phyloP scores from a whole-genome alignment of 805 yeast species.

The Starmerella powellii region DNA sequence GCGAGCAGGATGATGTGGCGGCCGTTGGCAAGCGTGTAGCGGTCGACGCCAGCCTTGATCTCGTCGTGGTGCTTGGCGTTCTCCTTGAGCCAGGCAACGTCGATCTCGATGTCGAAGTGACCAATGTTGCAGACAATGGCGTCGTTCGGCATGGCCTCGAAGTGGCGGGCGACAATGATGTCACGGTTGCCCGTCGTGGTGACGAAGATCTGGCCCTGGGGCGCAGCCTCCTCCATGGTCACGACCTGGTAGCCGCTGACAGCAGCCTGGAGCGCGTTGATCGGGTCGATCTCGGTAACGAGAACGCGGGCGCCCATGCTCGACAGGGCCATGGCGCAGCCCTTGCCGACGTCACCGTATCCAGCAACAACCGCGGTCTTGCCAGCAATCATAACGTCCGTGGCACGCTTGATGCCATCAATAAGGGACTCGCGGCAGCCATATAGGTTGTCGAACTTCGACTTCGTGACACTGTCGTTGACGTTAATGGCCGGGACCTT shows the following conservation, averaged over 20 bases:
- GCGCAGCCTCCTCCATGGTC: conserved; percentile 87
- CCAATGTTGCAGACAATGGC: conserved; percentile 99
- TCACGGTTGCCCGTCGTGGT: conserved; percentile 99
- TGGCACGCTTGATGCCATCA: conserved; percentile 99
- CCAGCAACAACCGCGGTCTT: conserved; percentile 98
- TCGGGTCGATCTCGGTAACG: conserved; percentile 95
- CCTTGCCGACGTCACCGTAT: conserved; percentile 99
- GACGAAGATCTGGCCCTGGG: conserved; percentile 91
- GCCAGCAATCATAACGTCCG: conserved; percentile 99
- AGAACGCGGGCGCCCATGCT: conserved; percentile 99
- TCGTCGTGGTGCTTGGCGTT: conserved; percentile 87
- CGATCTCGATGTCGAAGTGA: conserved; percentile 97
- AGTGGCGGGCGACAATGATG: conserved; percentile 82
- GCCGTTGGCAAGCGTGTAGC: conserved; percentile 79
- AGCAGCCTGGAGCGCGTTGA: conserved; percentile 98
- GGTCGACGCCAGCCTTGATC: conserved; percentile 99
- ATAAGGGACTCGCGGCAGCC: conserved; percentile 98
- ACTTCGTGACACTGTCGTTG: conserved; percentile 97
- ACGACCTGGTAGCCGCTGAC: conserved; percentile 97
- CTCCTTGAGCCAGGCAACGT: conserved; percentile 96
- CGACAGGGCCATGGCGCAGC: conserved; percentile 97
- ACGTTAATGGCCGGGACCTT: conserved; percentile 99
- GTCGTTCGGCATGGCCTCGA: conserved; percentile 91
- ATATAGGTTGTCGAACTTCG: conserved; percentile 98
- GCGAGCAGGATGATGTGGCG: conserved; percentile 92